Conservation (phyloP, 768 basidiomycete genomes). For the Phaeotremella skinneri region DNA sequence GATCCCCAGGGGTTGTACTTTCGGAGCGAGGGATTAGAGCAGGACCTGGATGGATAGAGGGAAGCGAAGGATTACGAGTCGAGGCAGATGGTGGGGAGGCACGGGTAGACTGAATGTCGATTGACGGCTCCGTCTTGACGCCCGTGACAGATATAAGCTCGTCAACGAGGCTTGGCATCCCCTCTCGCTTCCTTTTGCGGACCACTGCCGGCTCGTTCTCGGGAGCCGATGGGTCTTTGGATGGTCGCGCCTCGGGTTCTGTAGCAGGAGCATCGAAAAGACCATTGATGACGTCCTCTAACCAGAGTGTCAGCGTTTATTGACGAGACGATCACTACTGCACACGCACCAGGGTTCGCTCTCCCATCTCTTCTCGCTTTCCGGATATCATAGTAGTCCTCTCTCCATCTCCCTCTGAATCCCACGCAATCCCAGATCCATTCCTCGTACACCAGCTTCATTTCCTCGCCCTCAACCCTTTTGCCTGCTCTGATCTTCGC, state of each 20-base stretch:
- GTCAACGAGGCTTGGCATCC: constrained; percentile 31
- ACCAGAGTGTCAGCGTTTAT: background rate
- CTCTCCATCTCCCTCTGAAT: constrained; percentile 60
- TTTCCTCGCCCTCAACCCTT: constrained; percentile 59
- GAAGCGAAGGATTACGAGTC: no score
- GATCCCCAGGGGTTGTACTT: no score
- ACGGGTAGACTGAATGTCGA: background rate
- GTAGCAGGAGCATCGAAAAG: constrained; percentile 3
- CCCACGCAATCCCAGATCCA: constrained; percentile 94
- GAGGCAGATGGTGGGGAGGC: no score
- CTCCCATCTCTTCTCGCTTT: constrained; percentile 31
- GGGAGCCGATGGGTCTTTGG: constrained; percentile 6
- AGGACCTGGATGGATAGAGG: no score
- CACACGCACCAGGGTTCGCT: constrained; percentile 29
- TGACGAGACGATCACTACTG: background rate
- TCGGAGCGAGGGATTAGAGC: no score
- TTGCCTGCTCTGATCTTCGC: constrained; percentile 21
- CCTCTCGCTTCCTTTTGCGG: constrained; percentile 35
- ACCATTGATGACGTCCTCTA: constrained; percentile 41
- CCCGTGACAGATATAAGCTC: constrained; percentile 39
- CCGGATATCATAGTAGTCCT: constrained; percentile 46
- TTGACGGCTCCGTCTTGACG: constrained; percentile 2
- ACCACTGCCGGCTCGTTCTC: constrained; percentile 39
- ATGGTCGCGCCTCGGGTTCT: constrained; percentile 4
- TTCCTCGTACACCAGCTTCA: constrained; percentile 85